Evolutionary conservation across 106 monocot genomes (phyloP), one percentile per base, ranked within the genome.

Genomic region (Gastrodia elata): DNA sequence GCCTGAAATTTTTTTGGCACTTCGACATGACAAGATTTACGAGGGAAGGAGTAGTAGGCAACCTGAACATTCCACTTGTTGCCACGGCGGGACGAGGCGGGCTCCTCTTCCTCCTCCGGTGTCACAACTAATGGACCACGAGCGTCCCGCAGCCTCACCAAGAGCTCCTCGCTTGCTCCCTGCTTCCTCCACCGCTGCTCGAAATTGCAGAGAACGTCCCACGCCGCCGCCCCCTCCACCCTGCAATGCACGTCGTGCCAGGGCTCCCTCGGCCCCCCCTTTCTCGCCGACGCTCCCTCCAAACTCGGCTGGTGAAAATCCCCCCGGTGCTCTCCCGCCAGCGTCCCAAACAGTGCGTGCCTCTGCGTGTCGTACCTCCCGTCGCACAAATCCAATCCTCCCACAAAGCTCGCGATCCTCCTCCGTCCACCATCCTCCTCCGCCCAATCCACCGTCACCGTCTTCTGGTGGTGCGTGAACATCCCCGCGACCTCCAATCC

Each of bases 301-400:
- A 82, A 85, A 40, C 82, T 85, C 3, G 85, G 85, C 79, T 85
- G 85, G 39, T 85, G 85, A 59, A 85, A 85, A 59, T 85, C 85
- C 0, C 39, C 16, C 15, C 37, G 37, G 39, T 85, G 85, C 24
- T 42, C 43, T 7, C 58, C 68, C 26, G 36, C 76, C 13, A 85
- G 58, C 0, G 85, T 85, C 73, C 76, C 42, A 42, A 85, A 85
- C n/a, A 85, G 73, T 27, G 85, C 76, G 37, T 85, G 85, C 15
- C 40, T 14, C 48, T 84, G 84, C 8, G 84, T 77, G 64, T 84
- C 84, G 42, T 84, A 84, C 33, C 84, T 39, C 48, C 84, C 84
- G 68, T 80, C 84, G 39, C 83, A 84, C 30, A 84, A 76, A 36
- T 84, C 83, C 7, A 84, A 80, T 24, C 83, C 83, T 2, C 84